Percentiles rank a stretch among this genome's conserved stretches.
phyloP scores from a whole-genome alignment of 164 flowering plant genomes.

The Tetracentron sinense region DNA sequence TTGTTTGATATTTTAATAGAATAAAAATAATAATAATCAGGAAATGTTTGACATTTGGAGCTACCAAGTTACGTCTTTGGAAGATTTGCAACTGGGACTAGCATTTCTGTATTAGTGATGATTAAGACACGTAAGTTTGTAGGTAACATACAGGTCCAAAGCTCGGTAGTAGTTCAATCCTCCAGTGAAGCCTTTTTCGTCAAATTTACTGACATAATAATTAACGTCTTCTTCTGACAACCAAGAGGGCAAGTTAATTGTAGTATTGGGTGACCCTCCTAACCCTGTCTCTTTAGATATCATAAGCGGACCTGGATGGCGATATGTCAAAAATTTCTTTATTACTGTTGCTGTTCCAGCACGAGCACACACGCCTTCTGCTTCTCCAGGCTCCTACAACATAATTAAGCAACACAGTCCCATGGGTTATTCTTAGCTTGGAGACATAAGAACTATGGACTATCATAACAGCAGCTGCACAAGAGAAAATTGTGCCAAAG shows the following conservation, averaged over 20 bases:
- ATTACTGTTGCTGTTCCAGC: slow-evolving; percentile 29
- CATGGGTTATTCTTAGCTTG: neutral
- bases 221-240: slow-evolving; percentile 55
- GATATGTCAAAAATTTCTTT: slow-evolving; percentile 27
- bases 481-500: neutral
- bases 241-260: slow-evolving; percentile 46
- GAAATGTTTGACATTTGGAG: no score
- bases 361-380: slow-evolving; percentile 48
- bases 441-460: neutral
- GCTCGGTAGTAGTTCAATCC: slow-evolving; percentile 71
- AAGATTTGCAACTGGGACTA: no score
- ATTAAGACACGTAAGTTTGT: neutral
- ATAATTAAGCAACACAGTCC: neutral
- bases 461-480: neutral
- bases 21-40: no score
- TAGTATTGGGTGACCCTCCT: slow-evolving; percentile 22
- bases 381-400: slow-evolving; percentile 57
- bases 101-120: no score
- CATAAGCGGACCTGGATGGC: slow-evolving; percentile 38
- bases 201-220: slow-evolving; percentile 52
- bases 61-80: no score
- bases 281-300: slow-evolving; percentile 45
- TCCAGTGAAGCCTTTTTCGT: slow-evolving; percentile 62
- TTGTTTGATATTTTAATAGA: no score
- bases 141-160: slow-evolving; percentile 43